phyloP scores from a whole-genome alignment of 1,284 basidiomycete genomes.

The Vanrija humicola region DNA sequence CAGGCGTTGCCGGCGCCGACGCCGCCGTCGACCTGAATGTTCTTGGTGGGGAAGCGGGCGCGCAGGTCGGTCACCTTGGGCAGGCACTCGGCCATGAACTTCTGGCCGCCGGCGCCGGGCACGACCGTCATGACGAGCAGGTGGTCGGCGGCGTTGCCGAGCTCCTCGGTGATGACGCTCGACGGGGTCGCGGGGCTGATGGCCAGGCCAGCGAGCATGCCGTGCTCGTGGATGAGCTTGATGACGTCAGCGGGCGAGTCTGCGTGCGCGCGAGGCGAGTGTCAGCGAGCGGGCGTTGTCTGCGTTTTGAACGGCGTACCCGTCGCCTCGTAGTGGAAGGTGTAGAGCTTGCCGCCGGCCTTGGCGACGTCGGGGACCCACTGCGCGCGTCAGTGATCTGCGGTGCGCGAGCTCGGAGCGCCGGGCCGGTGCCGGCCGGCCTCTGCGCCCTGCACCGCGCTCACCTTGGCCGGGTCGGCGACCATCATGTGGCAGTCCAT shows the following conservation, averaged over 20 bases:
- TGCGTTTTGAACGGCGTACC: constrained; percentile 54
- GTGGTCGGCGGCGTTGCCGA: constrained; percentile 80
- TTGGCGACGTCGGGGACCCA: constrained; percentile 96
- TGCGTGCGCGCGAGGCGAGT: background rate
- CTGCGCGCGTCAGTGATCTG: constrained; percentile 48
- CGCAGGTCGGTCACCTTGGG: constrained; percentile 77
- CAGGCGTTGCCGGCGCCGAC: constrained; percentile 88
- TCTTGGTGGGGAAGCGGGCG: constrained; percentile 73
- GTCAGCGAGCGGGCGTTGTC: too few species aligned
- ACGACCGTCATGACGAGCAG: constrained; percentile 97
- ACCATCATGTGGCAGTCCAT: constrained; percentile 99
- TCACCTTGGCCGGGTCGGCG: constrained; percentile 79
- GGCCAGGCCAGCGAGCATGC: constrained; percentile 87
- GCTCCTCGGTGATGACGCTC: constrained; percentile 72
- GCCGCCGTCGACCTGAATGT: constrained; percentile 98
- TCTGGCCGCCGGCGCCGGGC: constrained; percentile 91
- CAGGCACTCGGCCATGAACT: constrained; percentile 90
- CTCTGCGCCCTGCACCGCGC: constrained; percentile 7
- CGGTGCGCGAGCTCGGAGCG: too few species aligned
- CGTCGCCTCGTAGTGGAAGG: constrained; percentile 96
- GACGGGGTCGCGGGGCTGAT: constrained; percentile 91
- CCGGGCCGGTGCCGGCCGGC: too few species aligned
- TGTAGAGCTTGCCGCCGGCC: constrained; percentile 91
- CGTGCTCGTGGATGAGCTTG: constrained; percentile 60
- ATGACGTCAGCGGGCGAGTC: constrained; percentile 63